Percentiles rank a stretch among this genome's conserved stretches.
phyloP scores from a whole-genome alignment of 208 protist genomes.

The Leishmania amazonensis region DNA sequence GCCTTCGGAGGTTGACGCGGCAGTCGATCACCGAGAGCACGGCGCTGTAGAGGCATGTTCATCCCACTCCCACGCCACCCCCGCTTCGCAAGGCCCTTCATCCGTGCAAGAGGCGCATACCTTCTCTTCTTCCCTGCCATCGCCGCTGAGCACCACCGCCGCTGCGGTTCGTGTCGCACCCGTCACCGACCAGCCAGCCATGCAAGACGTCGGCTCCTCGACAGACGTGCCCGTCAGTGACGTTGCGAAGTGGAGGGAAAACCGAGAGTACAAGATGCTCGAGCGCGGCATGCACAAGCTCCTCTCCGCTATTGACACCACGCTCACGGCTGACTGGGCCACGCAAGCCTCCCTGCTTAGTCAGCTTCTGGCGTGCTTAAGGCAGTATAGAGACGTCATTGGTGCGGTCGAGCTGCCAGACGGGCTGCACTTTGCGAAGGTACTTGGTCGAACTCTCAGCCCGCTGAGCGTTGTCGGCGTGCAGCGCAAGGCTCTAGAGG shows the following conservation, averaged over 20 bases:
- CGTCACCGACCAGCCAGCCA: neutral
- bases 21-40: neutral
- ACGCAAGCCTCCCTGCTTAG: constrained; percentile 25
- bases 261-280: constrained; percentile 20
- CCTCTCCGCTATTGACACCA: constrained; percentile 24
- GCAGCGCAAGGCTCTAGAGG: constrained; percentile 75
- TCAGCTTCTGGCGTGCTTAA: constrained; percentile 21
- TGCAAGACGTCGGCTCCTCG: neutral
- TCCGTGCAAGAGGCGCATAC: neutral
- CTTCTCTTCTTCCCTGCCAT: neutral
- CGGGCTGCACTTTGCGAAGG: constrained; percentile 39
- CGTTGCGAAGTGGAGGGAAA: constrained; percentile 15
- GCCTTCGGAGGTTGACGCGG: neutral
- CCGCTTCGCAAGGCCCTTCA: neutral
- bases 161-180: neutral
- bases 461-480: constrained; percentile 58
- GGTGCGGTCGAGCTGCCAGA: constrained; percentile 39
- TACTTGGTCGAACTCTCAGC: constrained; percentile 47
- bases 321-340: constrained; percentile 23
- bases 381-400: constrained; percentile 26
- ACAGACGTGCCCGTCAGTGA: neutral
- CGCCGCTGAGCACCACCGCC: neutral
- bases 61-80: neutral
- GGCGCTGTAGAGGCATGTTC: neutral
- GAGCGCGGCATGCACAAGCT: constrained; percentile 12